Evolutionary conservation across 306 rosid species (phyloP), one percentile per base, ranked within the genome.

Genomic region (Crotalaria pallida): DNA sequence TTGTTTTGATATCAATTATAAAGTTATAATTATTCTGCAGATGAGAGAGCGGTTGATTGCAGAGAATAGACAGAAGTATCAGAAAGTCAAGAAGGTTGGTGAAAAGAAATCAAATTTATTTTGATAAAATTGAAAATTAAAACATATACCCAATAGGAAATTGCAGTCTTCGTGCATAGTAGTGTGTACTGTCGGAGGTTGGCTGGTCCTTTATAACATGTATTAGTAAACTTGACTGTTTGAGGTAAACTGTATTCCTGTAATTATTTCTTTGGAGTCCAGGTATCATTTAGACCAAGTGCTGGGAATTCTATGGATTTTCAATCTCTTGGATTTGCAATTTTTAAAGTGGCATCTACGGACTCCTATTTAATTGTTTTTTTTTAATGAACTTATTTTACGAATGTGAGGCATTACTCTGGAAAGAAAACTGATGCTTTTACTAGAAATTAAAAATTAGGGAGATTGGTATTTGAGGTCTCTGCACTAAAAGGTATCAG

Each of bases 1-100:
- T 43, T 34, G 62, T 63, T 70, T 58, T 65, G 65, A 76, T 55
- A 61, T 64, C 24, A 33, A 16, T 74, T 57, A 49, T 70, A 73
- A 50, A 59, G 58, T n/a, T n/a, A n/a, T 11, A 72, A 68, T 43
- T 48, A 52, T 57, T 51, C 50, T 62, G 58, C 84, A 93, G 98
- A 90, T 88, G 79, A 88, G 97, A 83, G 98, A 93, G 82, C 88
- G 88, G 52, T 65, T 88, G 76, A 88, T 90, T 79, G 97, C 97
- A 29, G 92, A 90, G 80, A 93, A 90, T 85, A 83, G 97, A 80
- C 98, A 90, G 36, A 93, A 87, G 88, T 90, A 93, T 81, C 96
- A 90, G 81, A 88, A 84, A 82, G 92, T 93, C 77, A 90, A 87
- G 85, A 93, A 90, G 98, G 98, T 92, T 64, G 70, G 89, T 86